phyloP scores from a whole-genome alignment of 495 filamentous ascomycete genomes.

The Penicillium mononematosum region DNA sequence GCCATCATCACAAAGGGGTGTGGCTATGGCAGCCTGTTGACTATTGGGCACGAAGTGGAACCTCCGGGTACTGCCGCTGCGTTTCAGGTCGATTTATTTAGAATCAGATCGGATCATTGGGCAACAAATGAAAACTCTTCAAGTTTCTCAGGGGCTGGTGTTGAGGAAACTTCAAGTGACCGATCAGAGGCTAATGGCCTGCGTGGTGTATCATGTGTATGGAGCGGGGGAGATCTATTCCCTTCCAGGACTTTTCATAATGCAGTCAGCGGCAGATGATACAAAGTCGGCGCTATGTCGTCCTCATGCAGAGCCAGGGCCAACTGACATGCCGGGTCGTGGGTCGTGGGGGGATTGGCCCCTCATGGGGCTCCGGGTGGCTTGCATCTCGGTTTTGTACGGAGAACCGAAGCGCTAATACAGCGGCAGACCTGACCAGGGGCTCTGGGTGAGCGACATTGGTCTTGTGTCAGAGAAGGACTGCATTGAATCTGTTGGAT shows the following conservation, averaged over 20 bases:
- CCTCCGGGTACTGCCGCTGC: slow-evolving; percentile 10
- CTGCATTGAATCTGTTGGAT: neutral
- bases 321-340: slow-evolving; percentile 1
- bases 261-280: slow-evolving; percentile 14
- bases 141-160: slow-evolving; percentile 4
- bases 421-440: neutral
- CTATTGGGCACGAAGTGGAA: slow-evolving; percentile 14
- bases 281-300: slow-evolving; percentile 3
- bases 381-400: neutral
- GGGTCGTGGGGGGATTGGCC: slow-evolving; percentile 2
- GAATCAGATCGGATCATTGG: slow-evolving; percentile 6
- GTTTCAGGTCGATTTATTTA: slow-evolving; percentile 13
- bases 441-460: neutral
- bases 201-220: neutral
- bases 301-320: neutral
- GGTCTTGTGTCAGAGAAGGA: neutral
- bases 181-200: neutral
- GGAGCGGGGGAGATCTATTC: slow-evolving; percentile 3
- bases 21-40: slow-evolving; percentile 11
- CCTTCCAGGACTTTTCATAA: slow-evolving; percentile 1
- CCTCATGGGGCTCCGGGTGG: slow-evolving; percentile 9
- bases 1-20: slow-evolving; percentile 1
- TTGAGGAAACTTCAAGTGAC: neutral
- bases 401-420: neutral
- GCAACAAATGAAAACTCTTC: slow-evolving; percentile 7